These are phyloP conservation scores for Penicillium sp. DNA, from an alignment of 2,329 filamentous ascomycete genomes.

Conservation along the genomic window DNA sequence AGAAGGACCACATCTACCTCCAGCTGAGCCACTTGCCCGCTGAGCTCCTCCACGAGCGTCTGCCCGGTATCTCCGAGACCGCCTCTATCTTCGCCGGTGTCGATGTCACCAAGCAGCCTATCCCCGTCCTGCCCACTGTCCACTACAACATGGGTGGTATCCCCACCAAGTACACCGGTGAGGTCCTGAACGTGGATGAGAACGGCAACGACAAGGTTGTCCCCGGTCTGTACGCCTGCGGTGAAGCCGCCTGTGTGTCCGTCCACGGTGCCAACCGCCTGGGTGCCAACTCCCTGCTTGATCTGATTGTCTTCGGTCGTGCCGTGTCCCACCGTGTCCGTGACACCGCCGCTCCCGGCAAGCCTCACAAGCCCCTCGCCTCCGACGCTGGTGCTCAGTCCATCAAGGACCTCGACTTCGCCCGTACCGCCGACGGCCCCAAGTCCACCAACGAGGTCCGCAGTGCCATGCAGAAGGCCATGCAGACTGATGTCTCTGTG, in stretches of 20 bases:
- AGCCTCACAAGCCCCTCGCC: conserved; percentile 74
- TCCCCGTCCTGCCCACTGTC: conserved; percentile 92
- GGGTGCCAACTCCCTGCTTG: conserved; percentile 96
- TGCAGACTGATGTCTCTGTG: conserved; percentile 96
- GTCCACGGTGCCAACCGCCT: conserved; percentile 98
- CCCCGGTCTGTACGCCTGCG: conserved; percentile 91
- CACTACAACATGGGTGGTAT: conserved; percentile 99
- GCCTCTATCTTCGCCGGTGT: conserved; percentile 97
- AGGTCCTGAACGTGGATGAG: conserved; percentile 87
- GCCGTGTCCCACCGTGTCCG: conserved; percentile 96
- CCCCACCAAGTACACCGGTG: conserved; percentile 93
- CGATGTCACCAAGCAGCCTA: conserved; percentile 95
- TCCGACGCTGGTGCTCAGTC: conserved; percentile 87
- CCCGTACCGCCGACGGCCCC: conserved; percentile 79
- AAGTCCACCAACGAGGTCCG: conserved; percentile 89
- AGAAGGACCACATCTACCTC: conserved; percentile 98
- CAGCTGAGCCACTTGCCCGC: conserved; percentile 93
- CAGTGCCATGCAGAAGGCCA: conserved; percentile 92
- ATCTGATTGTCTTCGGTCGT: conserved; percentile 96
- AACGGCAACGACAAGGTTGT: conserved; percentile 89
- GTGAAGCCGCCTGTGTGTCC: conserved; percentile 95
- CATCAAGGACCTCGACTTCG: conserved; percentile 80
- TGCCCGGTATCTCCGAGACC: conserved; percentile 98
- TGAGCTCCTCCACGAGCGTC: conserved; percentile 90
- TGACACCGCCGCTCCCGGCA: conserved; percentile 85